Percentiles rank a stretch among this genome's conserved stretches.
Evolutionary conservation across 495 filamentous ascomycete species (phyloP).

Genomic region (Clavariopsis aquatica): DNA sequence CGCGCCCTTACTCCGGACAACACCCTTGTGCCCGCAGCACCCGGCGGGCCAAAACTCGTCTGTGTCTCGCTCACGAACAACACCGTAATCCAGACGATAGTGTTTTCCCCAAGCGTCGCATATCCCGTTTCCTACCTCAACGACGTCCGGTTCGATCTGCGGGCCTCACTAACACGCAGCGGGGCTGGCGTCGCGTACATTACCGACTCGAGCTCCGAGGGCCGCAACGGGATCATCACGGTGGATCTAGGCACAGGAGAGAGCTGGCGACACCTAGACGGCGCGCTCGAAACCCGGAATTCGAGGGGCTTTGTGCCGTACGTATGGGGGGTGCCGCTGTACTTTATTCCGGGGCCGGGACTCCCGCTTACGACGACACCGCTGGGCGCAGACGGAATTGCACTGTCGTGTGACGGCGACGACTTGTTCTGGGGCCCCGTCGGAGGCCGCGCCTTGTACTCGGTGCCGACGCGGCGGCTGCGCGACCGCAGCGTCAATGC

Average conservation of each 20-base stretch:
- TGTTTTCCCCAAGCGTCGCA: conserved; percentile 50
- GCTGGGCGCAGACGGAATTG: conserved; percentile 48
- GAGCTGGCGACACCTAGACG: conserved; percentile 52
- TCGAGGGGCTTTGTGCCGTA: conserved; percentile 48
- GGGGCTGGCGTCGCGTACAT: conserved; percentile 52
- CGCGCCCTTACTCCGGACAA: no score
- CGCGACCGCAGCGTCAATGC: conserved; percentile 26
- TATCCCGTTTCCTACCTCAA: conserved; percentile 51
- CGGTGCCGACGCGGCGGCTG: conserved; percentile 44
- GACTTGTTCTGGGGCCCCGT: conserved; percentile 43
- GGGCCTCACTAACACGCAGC: conserved; percentile 38
- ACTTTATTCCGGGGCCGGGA: conserved; percentile 36
- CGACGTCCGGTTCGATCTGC: conserved; percentile 52
- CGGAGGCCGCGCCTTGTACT: conserved; percentile 42
- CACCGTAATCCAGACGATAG: conserved; percentile 49
- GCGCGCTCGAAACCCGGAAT: conserved; percentile 41
- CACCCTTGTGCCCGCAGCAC: no score
- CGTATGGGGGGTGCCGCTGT: conserved; percentile 48
- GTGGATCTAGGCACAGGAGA: conserved; percentile 52
- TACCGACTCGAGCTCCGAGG: conserved; percentile 49
- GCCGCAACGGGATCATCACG: conserved; percentile 50
- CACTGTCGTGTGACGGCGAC: no score
- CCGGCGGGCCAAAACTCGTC: conserved; percentile 52
- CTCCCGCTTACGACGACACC: conserved; percentile 36
- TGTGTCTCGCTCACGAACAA: conserved; percentile 47